Evolutionary conservation across 306 rosid species (phyloP), one percentile per base, ranked within the genome.

Genomic region (Quercus ilex): DNA sequence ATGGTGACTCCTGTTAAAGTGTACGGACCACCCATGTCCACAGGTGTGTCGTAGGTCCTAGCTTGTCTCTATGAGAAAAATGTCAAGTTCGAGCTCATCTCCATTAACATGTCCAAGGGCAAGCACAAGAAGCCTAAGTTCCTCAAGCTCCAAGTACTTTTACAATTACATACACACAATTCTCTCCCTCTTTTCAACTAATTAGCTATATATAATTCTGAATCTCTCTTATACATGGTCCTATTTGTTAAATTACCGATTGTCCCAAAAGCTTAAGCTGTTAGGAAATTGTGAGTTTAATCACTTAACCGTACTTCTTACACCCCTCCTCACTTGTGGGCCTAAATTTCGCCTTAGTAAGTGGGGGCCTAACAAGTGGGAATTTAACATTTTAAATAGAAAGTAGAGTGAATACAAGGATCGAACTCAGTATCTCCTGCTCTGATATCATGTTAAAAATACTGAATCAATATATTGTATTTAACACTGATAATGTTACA

Each of bases 11-110:
- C 88, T 0, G 97, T 88, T 71, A 89, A 86, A 76, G 92, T 94
- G 85, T 94, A 87, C 88, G 98, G 98, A 71, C 94, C 97, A 31
- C 71, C 91, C 56, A n/a, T 86, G 19, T 94, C 97, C 2, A 89
- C 97, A 0, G 94, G 90, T 0, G 94, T 94, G 62, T 89, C 98
- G 1, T 85, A 96, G 71, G 97, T 94, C 3, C 68, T 94, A 58
- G 94, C 92, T 35, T 90, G 96, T 82, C 94, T 92, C 4, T 17
- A 75, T 15, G 98, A 94, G 90, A 94, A 92, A 81, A 87, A 92
- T 10, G 79, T 92, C 12, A 70, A 78, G 25, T 92, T 88, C 70
- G 87, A 89, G 81, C 89, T 94, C 57, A 6, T 87, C 35, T 72
- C 98, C 4, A 55, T 92, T 14, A 83, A 92, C 91, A 84, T 94